Evolutionary conservation across 192 early-diverging fungal species (phyloP).

Genomic region (Coemansia sp.): DNA sequence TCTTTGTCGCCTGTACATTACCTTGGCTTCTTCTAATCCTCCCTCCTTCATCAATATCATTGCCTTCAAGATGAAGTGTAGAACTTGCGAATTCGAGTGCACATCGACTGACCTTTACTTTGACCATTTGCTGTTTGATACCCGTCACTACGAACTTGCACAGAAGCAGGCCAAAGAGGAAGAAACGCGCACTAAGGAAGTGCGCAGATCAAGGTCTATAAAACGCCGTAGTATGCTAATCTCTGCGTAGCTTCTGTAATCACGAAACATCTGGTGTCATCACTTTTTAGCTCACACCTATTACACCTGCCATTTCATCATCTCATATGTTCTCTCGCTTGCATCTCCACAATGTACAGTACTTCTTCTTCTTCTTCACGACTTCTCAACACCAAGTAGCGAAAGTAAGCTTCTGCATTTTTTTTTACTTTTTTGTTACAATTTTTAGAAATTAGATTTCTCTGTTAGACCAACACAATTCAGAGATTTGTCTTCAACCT

Average conservation of each 20-base stretch:
- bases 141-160: slow-evolving; percentile 39
- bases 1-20: neutral
- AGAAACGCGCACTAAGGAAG: slow-evolving; percentile 23
- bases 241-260: slow-evolving; percentile 1
- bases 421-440: neutral
- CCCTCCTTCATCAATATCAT: neutral
- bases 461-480: neutral
- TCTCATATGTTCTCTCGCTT: slow-evolving; percentile 1
- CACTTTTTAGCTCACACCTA: neutral
- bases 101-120: slow-evolving; percentile 50
- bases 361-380: neutral
- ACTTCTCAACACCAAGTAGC: neutral
- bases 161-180: slow-evolving; percentile 34
- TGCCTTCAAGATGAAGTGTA: slow-evolving; percentile 40
- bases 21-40: neutral
- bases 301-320: neutral
- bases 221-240: slow-evolving; percentile 32
- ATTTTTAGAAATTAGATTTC: neutral
- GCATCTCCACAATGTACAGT: slow-evolving; percentile 4
- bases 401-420: neutral
- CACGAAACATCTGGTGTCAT: neutral
- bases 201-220: slow-evolving; percentile 35
- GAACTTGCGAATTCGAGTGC: slow-evolving; percentile 53
- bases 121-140: slow-evolving; percentile 50
- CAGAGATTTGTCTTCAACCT: neutral